phyloP scores from a whole-genome alignment of 257 asterid species.

The Schizonepeta tenuifolia region DNA sequence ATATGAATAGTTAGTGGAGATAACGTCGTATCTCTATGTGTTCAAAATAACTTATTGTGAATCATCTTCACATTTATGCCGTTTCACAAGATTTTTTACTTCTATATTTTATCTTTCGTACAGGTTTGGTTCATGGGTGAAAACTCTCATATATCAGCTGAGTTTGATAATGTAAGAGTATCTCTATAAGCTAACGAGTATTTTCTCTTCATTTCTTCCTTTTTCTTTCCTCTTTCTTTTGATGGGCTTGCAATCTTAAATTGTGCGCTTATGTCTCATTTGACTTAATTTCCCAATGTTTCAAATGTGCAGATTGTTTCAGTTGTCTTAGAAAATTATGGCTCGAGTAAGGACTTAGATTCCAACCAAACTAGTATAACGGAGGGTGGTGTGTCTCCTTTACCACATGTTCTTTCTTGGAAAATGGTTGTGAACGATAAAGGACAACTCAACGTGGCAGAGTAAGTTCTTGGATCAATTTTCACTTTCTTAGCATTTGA shows the following conservation, averaged over 20 bases:
- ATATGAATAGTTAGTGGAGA: not conserved
- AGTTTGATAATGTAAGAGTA: conserved; percentile 77
- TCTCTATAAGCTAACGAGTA: not conserved
- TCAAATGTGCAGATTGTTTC: conserved; percentile 71
- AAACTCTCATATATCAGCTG: conserved; percentile 83
- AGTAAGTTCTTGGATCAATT: conserved; percentile 50
- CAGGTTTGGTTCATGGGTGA: conserved; percentile 98
- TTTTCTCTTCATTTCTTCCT: not conserved
- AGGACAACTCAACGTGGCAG: conserved; percentile 71
- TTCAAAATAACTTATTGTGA: not conserved
- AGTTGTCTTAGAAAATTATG: conserved; percentile 85
- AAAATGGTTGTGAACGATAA: conserved; percentile 62
- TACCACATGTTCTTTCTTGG: conserved; percentile 78
- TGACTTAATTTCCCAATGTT: conserved; percentile 23
- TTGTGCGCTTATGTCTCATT: not conserved
- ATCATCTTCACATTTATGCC: conserved; percentile 10
- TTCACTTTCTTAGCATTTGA: conserved; percentile 25
- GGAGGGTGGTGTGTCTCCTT: conserved; percentile 59
- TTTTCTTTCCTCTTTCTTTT: not conserved
- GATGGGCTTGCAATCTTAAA: not conserved
- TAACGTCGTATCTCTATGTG: not conserved
- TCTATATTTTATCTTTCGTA: conserved; percentile 18
- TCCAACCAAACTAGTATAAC: conserved; percentile 50
- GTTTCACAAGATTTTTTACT: conserved; percentile 10
- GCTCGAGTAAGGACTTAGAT: conserved; percentile 48